These are phyloP conservation scores for Solanum chmielewskii DNA, from an alignment of 257 asterid genomes.

Conservation along the genomic window DNA sequence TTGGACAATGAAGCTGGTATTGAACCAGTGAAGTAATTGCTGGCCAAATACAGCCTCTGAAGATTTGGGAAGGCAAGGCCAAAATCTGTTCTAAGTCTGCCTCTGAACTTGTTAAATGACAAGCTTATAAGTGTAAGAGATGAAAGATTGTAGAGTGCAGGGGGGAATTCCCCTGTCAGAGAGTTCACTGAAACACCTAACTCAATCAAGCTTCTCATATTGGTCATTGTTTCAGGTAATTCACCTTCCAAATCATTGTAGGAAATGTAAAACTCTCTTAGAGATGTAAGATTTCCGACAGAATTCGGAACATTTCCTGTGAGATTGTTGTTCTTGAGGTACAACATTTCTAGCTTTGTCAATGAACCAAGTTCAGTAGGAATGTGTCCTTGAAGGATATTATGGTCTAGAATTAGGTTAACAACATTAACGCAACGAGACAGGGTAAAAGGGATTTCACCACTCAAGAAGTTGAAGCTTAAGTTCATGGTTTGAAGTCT, in stretches of 20 bases:
- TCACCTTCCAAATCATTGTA: constrained; percentile 26
- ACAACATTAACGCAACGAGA: constrained; percentile 17
- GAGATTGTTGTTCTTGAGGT: constrained; percentile 35
- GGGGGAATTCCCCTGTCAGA: constrained; percentile 30
- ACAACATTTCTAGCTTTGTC: constrained; percentile 9
- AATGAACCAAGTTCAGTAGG: constrained; percentile 12
- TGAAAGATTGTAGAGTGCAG: constrained; percentile 24
- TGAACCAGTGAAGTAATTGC: constrained; percentile 26
- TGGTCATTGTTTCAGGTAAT: constrained; percentile 20
- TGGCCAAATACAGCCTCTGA: constrained; percentile 16
- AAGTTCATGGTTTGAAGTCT: constrained; percentile 25
- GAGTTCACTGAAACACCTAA: constrained; percentile 15
- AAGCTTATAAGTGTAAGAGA: constrained; percentile 19
- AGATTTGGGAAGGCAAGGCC: constrained; percentile 27
- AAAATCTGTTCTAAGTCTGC: constrained; percentile 23
- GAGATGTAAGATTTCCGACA: constrained; percentile 34
- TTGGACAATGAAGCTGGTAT: constrained; percentile 38
- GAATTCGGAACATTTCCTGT: constrained; percentile 36
- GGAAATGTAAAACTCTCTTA: constrained; percentile 26
- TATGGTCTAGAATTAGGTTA: constrained; percentile 22
- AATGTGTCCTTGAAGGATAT: constrained; percentile 14
- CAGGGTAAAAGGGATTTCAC: constrained; percentile 19
- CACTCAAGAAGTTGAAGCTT: constrained; percentile 21
- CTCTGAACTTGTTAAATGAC: constrained; percentile 26
- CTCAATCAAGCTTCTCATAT: constrained; percentile 4